Conservation (phyloP, 805 yeast genomes). For the Ogataea nitratoaversa region DNA sequence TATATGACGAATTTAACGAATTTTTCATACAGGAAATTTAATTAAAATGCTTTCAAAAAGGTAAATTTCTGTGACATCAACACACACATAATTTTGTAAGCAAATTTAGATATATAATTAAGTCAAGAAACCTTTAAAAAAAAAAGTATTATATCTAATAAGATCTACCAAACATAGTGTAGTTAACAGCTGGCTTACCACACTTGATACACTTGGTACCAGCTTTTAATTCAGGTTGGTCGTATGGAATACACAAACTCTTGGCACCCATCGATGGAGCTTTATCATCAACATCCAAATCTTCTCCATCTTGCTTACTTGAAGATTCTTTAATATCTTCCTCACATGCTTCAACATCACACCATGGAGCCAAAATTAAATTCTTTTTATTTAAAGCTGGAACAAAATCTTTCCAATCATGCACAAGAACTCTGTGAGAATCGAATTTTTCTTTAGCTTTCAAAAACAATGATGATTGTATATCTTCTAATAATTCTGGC, state of each 20-base stretch:
- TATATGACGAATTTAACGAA: too few species aligned
- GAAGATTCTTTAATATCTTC: slow-evolving; percentile 92
- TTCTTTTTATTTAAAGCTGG: slow-evolving; percentile 89
- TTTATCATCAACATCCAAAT: slow-evolving; percentile 86
- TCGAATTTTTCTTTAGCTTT: slow-evolving; percentile 83
- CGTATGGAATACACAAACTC: slow-evolving; percentile 92
- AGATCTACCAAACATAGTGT: slow-evolving; percentile 96
- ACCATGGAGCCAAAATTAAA: slow-evolving; percentile 93
- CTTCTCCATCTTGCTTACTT: slow-evolving; percentile 78
- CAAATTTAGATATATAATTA: too few species aligned
- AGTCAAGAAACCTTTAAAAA: too few species aligned
- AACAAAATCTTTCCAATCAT: slow-evolving; percentile 88
- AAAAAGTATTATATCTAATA: slow-evolving; percentile 42
- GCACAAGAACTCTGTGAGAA: slow-evolving; percentile 74
- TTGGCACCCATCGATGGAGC: slow-evolving; percentile 99
- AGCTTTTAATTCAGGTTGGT: slow-evolving; percentile 76
- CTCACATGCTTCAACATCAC: slow-evolving; percentile 92
- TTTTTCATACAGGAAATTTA: too few species aligned
- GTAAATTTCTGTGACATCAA: too few species aligned
- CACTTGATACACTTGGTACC: slow-evolving; percentile 89
- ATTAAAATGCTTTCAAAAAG: too few species aligned
- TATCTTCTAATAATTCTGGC: slow-evolving; percentile 73
- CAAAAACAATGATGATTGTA: slow-evolving; percentile 70
- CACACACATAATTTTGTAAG: too few species aligned
- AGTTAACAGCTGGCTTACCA: slow-evolving; percentile 67